Evolutionary conservation across 176 grass and related monocot genomes (phyloP).

Genomic region (Avena eriantha): DNA sequence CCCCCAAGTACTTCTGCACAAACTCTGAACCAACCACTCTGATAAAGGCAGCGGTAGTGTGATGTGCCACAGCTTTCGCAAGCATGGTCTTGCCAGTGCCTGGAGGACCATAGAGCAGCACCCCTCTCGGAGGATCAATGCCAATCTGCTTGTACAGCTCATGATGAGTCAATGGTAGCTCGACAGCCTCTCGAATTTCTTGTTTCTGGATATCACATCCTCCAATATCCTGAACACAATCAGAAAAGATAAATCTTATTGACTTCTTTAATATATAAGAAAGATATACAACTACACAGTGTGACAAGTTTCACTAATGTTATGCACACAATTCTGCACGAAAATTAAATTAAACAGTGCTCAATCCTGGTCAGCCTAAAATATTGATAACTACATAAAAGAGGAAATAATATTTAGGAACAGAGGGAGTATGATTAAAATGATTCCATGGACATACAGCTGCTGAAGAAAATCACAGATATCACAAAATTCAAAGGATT

Average conservation of each 20-base stretch:
- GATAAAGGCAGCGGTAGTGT: slow-evolving; percentile 95
- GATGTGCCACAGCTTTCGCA: slow-evolving; percentile 91
- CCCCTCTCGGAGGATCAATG: slow-evolving; percentile 95
- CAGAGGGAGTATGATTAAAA: neutral
- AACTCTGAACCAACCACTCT: slow-evolving; percentile 97
- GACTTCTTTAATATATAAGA: neutral
- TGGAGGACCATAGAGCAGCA: slow-evolving; percentile 91
- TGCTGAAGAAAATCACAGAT: neutral
- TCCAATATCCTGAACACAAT: slow-evolving; percentile 88
- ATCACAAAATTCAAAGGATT: slow-evolving; percentile 9
- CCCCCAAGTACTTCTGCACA: slow-evolving; percentile 97
- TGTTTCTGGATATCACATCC: slow-evolving; percentile 99
- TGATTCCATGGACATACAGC: neutral
- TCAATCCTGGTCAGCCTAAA: neutral
- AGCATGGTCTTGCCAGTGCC: slow-evolving; percentile 99
- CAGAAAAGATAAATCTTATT: slow-evolving; percentile 20
- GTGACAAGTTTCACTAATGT: neutral
- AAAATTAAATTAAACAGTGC: slow-evolving; percentile 4
- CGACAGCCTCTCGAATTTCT: slow-evolving; percentile 96
- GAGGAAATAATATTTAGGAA: neutral
- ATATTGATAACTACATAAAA: neutral
- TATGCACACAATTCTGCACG: neutral
- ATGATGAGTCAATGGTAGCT: slow-evolving; percentile 61
- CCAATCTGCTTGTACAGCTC: slow-evolving; percentile 99
- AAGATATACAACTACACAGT: neutral